Base-by-base conservation (phyloP, 352 stramenopile species). In the Globisporangium recalcitrans region DNA sequence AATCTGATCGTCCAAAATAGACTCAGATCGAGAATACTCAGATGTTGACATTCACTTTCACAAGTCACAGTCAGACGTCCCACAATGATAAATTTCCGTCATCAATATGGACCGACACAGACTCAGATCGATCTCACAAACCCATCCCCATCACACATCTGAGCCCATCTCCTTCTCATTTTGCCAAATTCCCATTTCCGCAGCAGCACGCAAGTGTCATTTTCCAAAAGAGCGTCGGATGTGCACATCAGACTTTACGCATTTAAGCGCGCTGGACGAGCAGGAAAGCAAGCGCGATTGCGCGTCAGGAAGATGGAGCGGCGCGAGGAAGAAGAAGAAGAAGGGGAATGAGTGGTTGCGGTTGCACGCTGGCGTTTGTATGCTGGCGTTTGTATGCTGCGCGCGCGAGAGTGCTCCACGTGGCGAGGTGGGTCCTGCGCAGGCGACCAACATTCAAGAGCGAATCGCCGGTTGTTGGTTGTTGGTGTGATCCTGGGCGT, bases 341-440 rank as follows among this genome's bases (percentile, higher is more conserved):
- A 3, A 24, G 21, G 26, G 4, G 3, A 31, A 51, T 48, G 53
- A 14, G 40, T 60, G 53, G 53, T 26, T 60, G 53, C 22, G 22
- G 22, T 21, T 48, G 53, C 49, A 4, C 21, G 34, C 53, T 51
- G 7, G 16, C 22, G 54, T 60, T 60, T 60, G 54, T 60, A 60
- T 60, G 54, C 22, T 38, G 54, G 16, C 22, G 54, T 60, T 60
- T 60, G 54, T 60, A 60, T 60, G 54, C 22, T 38, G 54, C 38
- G 21, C 19, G 9, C 24, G 38, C 16, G 53, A 60, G 53, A 21
- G 36, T 24, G 36, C 16, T 60, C 53, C 53, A 52, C 38, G 54
- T 60, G 38, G 54, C 54, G 40, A 47, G 53, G 36, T 60, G 53
- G 22, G 38, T 36, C 51, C n/a, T 42, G 7, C 19, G 29, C n/a